Conservation (phyloP, 1,139 yeast genomes). For the Taphrina betulina region DNA sequence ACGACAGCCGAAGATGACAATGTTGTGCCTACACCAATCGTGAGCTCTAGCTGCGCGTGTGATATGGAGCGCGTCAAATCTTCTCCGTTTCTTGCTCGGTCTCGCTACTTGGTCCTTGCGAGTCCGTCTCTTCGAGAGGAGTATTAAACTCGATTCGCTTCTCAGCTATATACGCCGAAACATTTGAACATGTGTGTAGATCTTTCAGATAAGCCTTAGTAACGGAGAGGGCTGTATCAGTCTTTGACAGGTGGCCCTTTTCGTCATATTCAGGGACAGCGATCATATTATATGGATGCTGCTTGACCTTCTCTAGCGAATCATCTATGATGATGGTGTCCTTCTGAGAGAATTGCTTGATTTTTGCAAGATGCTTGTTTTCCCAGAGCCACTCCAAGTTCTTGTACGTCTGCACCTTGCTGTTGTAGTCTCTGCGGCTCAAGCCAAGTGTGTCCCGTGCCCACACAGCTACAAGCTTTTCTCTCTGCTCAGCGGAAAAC, state of each 20-base stretch:
- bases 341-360: constrained; percentile 11
- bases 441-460: constrained; percentile 29
- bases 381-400: constrained; percentile 24
- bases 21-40: too few relatives aligned
- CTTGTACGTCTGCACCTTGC: constrained; percentile 27
- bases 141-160: not conserved
- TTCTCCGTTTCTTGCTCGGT: too few relatives aligned
- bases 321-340: constrained; percentile 30
- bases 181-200: constrained; percentile 13
- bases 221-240: constrained; percentile 14
- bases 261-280: constrained; percentile 22
- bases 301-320: constrained; percentile 19
- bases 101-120: too few relatives aligned
- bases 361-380: not conserved
- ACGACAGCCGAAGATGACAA: too few relatives aligned
- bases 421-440: constrained; percentile 2
- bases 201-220: constrained; percentile 14
- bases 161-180: constrained; percentile 21
- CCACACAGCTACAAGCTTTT: constrained; percentile 30
- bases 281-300: constrained; percentile 29
- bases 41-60: too few relatives aligned
- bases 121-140: too few relatives aligned
- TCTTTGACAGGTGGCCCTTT: not conserved
- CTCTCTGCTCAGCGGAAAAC: constrained; percentile 14
- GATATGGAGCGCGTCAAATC: too few relatives aligned